Evolutionary conservation across 768 basidiomycete genomes (phyloP), one percentile per base, ranked within the genome.

Genomic region (Mrakia hoshinonis): DNA sequence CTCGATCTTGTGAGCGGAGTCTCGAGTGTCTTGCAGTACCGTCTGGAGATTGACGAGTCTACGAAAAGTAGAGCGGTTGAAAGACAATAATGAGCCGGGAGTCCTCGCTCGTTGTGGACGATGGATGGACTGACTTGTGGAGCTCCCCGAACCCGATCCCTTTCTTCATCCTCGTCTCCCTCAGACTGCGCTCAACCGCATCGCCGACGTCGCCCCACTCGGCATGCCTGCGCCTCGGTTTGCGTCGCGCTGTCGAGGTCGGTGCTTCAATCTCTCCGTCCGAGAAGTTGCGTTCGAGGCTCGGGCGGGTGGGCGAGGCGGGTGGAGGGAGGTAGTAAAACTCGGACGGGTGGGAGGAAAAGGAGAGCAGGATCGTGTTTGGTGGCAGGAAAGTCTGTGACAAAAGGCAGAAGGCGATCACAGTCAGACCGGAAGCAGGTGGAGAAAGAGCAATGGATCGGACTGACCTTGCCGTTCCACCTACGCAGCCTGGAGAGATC

Each of bases 331-430:
- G 36, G 47, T 29, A 54, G 54, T 38, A 65, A 12, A 58, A 31
- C 0, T 36, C 34, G 26, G 85, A 87, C n/a, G 81, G 81, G 75
- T 84, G 81, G 12, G 51, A 38, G 48, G 38, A 13, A 36, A 68
- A 46, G 10, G 55, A 39, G 24, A 92, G 73, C 20, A 92, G 79
- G 10, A 91, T 81, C 1, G 89, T 86, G 76, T 93, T 93, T 20
- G 87, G 87, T 0, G 89, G 86, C 38, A 92, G 24, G 78, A 61
- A 82, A 81, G 66, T 76, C 83, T 0, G 80, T 77, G 69, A 82
- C 78, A n/a, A 4, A 22, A 24, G 36, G 24, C 31, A 51, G 58
- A 67, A 69, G 38, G 26, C 24, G 39, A 10, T 29, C 24, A 46
- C 2, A 36, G 15, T 34, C 46, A 9, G 55, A 58, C 31, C 12